phyloP scores from a whole-genome alignment of 805 yeast genomes.

The Brettanomyces anomalus region DNA sequence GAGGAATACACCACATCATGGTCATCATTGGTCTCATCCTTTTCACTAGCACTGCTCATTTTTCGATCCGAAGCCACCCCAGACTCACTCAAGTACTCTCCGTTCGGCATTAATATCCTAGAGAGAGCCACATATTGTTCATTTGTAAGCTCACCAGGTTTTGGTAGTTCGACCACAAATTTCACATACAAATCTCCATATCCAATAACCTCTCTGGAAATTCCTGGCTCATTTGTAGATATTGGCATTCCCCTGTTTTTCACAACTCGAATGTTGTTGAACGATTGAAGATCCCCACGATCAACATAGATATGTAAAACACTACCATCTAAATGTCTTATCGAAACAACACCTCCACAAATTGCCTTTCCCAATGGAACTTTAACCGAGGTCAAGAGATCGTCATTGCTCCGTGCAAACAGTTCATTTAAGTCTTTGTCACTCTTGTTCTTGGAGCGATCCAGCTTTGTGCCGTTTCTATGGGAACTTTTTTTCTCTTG shows the following conservation, averaged over 20 bases:
- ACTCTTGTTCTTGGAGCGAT: conserved; percentile 11
- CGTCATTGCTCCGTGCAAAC: conserved; percentile 28
- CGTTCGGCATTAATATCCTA: too few species aligned
- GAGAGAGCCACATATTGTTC: conserved; percentile 13
- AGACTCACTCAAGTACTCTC: too few species aligned
- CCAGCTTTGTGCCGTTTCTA: too few species aligned
- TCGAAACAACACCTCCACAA: conserved; percentile 20
- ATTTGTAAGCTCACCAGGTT: conserved; percentile 31
- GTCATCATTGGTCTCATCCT: too few species aligned
- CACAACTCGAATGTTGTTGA: conserved; percentile 30
- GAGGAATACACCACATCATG: too few species aligned
- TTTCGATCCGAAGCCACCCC: too few species aligned
- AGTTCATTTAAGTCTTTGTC: background rate
- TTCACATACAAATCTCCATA: conserved; percentile 50
- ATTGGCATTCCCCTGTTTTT: conserved; percentile 59
- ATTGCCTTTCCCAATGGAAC: conserved; percentile 16
- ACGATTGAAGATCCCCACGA: conserved; percentile 45
- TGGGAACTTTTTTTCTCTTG: conserved; percentile 22
- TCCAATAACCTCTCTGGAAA: conserved; percentile 1
- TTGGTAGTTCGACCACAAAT: conserved; percentile 53
- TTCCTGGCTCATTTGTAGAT: conserved; percentile 8
- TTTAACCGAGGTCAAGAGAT: conserved; percentile 13
- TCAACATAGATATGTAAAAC: conserved; percentile 30
- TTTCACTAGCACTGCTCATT: too few species aligned
- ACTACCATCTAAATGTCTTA: conserved; percentile 30